These are phyloP conservation scores for Maudiozyma humilis DNA, from an alignment of 1,139 yeast genomes.

Conservation along the genomic window DNA sequence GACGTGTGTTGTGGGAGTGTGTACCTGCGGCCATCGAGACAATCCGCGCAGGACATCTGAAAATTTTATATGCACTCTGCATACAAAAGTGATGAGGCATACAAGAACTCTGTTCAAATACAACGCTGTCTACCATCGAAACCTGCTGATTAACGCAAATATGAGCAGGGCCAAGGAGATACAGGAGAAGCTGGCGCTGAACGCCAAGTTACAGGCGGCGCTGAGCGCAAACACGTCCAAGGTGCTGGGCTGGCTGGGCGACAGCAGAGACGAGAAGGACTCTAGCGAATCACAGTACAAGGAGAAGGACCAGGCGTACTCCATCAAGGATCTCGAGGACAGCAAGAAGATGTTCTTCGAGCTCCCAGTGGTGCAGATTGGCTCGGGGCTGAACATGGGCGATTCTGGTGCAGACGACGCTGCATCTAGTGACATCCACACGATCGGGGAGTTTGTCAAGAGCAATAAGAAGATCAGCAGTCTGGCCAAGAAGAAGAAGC, in stretches of 20 bases:
- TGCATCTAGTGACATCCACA: constrained; percentile 23
- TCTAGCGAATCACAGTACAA: neutral
- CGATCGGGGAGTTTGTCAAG: constrained; percentile 31
- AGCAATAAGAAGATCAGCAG: constrained; percentile 29
- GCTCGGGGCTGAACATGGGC: constrained; percentile 26
- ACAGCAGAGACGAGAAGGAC: constrained; percentile 7
- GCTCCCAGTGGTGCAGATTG: constrained; percentile 31
- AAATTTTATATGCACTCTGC: no score
- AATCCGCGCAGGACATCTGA: neutral
- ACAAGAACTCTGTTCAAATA: no score
- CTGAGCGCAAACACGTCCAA: constrained; percentile 21
- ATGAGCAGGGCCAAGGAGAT: constrained; percentile 34
- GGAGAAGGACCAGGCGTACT: neutral
- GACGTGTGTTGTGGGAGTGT: no score
- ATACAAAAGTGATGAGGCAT: no score
- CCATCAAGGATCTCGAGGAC: constrained; percentile 14
- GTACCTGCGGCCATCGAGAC: no score
- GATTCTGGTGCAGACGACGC: constrained; percentile 1
- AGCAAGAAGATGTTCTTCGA: constrained; percentile 24
- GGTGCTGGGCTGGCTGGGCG: constrained; percentile 25
- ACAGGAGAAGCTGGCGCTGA: constrained; percentile 33
- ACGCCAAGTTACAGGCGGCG: constrained; percentile 30
- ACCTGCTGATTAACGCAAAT: no score
- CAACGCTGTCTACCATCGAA: no score
- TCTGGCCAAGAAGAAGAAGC: constrained; percentile 27